phyloP scores from a whole-genome alignment of 345 rosid genomes.

The Syzygium oleosum region DNA sequence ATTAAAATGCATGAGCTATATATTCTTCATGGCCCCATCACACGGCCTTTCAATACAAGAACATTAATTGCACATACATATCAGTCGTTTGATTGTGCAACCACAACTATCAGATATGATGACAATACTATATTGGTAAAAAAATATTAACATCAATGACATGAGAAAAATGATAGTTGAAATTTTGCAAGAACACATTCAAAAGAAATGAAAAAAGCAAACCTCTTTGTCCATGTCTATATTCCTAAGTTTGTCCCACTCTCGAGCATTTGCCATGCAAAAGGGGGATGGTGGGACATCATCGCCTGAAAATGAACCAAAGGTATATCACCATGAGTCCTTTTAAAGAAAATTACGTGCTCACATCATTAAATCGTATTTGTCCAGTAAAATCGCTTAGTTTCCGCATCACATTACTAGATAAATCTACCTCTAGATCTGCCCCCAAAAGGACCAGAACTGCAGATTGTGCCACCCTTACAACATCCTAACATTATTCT shows the following conservation, averaged over 20 bases:
- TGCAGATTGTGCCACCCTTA: background rate
- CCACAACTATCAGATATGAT: background rate
- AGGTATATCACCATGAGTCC: background rate
- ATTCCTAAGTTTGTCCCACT: slow-evolving; percentile 89
- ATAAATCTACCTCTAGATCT: background rate
- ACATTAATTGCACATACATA: background rate
- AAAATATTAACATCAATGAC: background rate
- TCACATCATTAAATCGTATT: background rate
- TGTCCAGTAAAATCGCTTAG: background rate
- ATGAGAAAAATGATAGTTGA: background rate
- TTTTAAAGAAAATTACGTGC: background rate
- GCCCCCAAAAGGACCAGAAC: background rate
- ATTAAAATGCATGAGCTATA: background rate
- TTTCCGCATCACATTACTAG: background rate
- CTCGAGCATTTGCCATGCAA: slow-evolving; percentile 58
- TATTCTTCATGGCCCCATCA: background rate
- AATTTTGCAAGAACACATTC: background rate
- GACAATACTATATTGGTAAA: background rate
- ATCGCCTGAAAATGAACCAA: slow-evolving; percentile 49
- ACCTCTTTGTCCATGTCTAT: slow-evolving; percentile 99
- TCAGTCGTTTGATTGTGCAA: background rate
- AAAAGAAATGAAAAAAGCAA: background rate
- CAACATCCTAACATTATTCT: background rate
- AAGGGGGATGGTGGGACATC: slow-evolving; percentile 77
- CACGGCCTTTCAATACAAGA: background rate